These are phyloP conservation scores for Tremella fuciformis DNA, from an alignment of 768 basidiomycete genomes.

Conservation along the genomic window DNA sequence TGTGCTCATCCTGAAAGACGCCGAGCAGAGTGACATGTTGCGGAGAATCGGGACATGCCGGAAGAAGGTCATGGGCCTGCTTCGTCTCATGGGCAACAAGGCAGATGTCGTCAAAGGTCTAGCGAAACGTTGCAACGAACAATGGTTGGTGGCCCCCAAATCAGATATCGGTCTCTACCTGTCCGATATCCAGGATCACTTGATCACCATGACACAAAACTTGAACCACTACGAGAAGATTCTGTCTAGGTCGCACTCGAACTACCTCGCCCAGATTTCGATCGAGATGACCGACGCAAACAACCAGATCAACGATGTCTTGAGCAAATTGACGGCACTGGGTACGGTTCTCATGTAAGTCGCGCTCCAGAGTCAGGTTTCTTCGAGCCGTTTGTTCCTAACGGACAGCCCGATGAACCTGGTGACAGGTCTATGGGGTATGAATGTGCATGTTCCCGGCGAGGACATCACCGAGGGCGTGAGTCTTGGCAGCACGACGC, in stretches of 20 bases:
- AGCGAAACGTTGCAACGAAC: slow-evolving; percentile 93
- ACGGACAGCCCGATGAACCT: slow-evolving; percentile 60
- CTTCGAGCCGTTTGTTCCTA: slow-evolving; percentile 3
- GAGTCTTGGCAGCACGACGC: slow-evolving; percentile 11
- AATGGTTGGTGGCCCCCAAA: slow-evolving; percentile 97
- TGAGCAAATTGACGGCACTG: slow-evolving; percentile 89
- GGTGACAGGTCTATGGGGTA: slow-evolving; percentile 95
- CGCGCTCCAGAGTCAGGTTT: neutral
- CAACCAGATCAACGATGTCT: slow-evolving; percentile 98
- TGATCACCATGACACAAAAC: slow-evolving; percentile 99
- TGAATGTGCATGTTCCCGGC: slow-evolving; percentile 93
- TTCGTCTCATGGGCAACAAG: slow-evolving; percentile 97
- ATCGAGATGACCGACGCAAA: slow-evolving; percentile 99
- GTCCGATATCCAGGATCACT: slow-evolving; percentile 95
- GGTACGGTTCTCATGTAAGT: slow-evolving; percentile 90
- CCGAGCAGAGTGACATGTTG: slow-evolving; percentile 97
- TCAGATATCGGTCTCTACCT: slow-evolving; percentile 95
- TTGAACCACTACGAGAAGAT: slow-evolving; percentile 99
- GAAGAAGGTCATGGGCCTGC: slow-evolving; percentile 98
- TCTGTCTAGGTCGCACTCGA: slow-evolving; percentile 94
- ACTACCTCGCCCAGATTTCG: slow-evolving; percentile 98
- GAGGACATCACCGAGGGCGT: slow-evolving; percentile 53
- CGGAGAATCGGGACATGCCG: slow-evolving; percentile 93
- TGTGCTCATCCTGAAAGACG: slow-evolving; percentile 90
- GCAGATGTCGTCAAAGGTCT: slow-evolving; percentile 98